These are phyloP conservation scores for Ganoderma multipileum DNA, from an alignment of 1,284 basidiomycete genomes.

Conservation along the genomic window DNA sequence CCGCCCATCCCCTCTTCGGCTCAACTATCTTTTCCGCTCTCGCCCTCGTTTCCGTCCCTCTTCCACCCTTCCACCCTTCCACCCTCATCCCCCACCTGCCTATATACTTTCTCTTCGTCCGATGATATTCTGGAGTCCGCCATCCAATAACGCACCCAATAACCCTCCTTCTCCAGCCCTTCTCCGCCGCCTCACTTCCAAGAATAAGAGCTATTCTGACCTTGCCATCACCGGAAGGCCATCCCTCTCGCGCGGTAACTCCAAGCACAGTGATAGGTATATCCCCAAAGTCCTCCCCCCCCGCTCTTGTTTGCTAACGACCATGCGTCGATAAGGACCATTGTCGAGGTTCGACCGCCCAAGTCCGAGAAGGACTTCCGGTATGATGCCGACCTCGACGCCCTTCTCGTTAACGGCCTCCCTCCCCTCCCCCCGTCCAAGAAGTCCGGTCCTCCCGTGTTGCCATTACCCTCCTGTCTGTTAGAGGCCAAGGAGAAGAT, in stretches of 20 bases:
- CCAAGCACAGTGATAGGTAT: slow-evolving; percentile 25
- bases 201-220: slow-evolving; percentile 23
- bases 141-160: not conserved
- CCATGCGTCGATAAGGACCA: slow-evolving; percentile 17
- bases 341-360: slow-evolving; percentile 14
- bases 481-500: slow-evolving; percentile 11
- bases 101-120: not conserved
- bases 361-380: slow-evolving; percentile 12
- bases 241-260: slow-evolving; percentile 21
- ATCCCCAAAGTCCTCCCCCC: not conserved
- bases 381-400: slow-evolving; percentile 9
- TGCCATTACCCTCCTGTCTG: not conserved
- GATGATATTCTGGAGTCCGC: slow-evolving; percentile 1
- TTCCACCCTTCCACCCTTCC: slow-evolving; percentile 7
- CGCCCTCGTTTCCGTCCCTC: slow-evolving; percentile 22
- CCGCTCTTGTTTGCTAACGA: not conserved
- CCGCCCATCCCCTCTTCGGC: not conserved
- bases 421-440: slow-evolving; percentile 23
- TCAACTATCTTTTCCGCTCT: slow-evolving; percentile 16
- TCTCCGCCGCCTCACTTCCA: slow-evolving; percentile 22
- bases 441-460: slow-evolving; percentile 7
- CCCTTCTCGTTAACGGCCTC: slow-evolving; percentile 21
- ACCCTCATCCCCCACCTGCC: not conserved
- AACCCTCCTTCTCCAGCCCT: slow-evolving; percentile 8
- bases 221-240: slow-evolving; percentile 14